phyloP scores from a whole-genome alignment of 1,139 yeast genomes.

The Suhomyces panamericanus region DNA sequence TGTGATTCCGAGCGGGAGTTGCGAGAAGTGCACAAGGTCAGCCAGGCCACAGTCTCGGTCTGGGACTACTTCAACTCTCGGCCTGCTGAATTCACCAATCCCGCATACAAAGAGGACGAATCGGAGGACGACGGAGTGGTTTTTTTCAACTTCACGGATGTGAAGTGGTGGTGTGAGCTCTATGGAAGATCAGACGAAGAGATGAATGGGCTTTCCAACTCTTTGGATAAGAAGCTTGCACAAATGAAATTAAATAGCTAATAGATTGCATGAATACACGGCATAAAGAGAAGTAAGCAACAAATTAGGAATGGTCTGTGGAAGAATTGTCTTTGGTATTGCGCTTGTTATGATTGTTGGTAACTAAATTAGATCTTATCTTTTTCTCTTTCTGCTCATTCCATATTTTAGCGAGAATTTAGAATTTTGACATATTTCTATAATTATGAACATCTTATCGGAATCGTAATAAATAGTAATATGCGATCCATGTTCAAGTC shows the following conservation, averaged over 20 bases:
- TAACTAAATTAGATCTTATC: too few species aligned
- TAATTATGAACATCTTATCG: too few species aligned
- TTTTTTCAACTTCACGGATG: constrained; percentile 64
- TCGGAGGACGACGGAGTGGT: constrained; percentile 51
- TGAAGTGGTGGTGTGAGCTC: constrained; percentile 86
- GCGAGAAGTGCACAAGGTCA: constrained; percentile 33
- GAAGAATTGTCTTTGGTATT: too few species aligned
- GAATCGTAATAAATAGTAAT: too few species aligned
- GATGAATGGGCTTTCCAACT: constrained; percentile 63
- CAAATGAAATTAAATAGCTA: constrained; percentile 29
- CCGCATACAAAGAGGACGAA: constrained; percentile 39
- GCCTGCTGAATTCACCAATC: constrained; percentile 66
- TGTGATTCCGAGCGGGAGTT: constrained; percentile 71
- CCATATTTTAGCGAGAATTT: too few species aligned
- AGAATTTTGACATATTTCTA: too few species aligned
- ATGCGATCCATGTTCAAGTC: too few species aligned
- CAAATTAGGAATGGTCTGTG: too few species aligned
- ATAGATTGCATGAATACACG: neutral
- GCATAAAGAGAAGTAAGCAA: too few species aligned
- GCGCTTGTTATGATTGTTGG: too few species aligned
- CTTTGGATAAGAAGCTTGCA: constrained; percentile 45
- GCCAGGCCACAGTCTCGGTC: constrained; percentile 64
- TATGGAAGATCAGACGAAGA: constrained; percentile 79
- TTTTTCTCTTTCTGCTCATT: too few species aligned
- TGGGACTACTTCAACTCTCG: constrained; percentile 94